phyloP scores from a whole-genome alignment of 768 basidiomycete genomes.

The Zangia roseola region DNA sequence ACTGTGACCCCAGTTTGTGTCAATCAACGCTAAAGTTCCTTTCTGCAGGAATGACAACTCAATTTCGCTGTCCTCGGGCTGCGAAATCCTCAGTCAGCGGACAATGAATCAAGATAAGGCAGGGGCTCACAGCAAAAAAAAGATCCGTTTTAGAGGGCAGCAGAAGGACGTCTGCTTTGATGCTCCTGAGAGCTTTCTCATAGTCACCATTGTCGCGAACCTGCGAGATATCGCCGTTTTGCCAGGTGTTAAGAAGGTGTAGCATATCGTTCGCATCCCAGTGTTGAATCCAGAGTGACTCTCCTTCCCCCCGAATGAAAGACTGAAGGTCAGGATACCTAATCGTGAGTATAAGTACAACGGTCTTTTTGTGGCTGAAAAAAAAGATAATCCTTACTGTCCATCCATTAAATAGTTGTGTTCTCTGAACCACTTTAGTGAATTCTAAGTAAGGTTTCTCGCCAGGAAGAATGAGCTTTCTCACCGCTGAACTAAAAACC shows the following conservation, averaged over 20 bases:
- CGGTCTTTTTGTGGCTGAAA: too few species aligned
- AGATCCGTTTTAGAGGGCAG: conserved; percentile 59
- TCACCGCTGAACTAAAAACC: conserved; percentile 53
- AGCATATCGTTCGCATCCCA: conserved; percentile 60
- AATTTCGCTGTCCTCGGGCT: conserved; percentile 54
- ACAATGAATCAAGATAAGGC: not conserved
- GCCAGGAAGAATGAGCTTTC: conserved; percentile 76
- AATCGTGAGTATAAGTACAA: not conserved
- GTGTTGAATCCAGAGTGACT: conserved; percentile 37
- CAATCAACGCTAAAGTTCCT: conserved; percentile 42
- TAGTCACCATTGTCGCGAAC: conserved; percentile 45
- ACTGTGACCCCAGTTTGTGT: conserved; percentile 32
- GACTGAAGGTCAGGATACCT: conserved; percentile 47
- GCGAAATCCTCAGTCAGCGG: not conserved
- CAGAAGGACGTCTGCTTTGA: conserved; percentile 52
- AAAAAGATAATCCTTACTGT: conserved; percentile 23
- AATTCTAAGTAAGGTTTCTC: conserved; percentile 42
- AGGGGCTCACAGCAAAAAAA: conserved; percentile 46
- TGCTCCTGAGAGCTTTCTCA: conserved; percentile 36
- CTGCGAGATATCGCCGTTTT: conserved; percentile 46
- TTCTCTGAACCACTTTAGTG: conserved; percentile 50
- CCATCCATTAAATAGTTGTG: conserved; percentile 42
- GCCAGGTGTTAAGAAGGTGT: conserved; percentile 50
- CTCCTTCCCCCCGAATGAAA: conserved; percentile 51
- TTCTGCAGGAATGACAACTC: conserved; percentile 43